These are phyloP conservation scores for Eimeria brunetti DNA, from an alignment of 169 alveolate species.

Conservation along the genomic window DNA sequence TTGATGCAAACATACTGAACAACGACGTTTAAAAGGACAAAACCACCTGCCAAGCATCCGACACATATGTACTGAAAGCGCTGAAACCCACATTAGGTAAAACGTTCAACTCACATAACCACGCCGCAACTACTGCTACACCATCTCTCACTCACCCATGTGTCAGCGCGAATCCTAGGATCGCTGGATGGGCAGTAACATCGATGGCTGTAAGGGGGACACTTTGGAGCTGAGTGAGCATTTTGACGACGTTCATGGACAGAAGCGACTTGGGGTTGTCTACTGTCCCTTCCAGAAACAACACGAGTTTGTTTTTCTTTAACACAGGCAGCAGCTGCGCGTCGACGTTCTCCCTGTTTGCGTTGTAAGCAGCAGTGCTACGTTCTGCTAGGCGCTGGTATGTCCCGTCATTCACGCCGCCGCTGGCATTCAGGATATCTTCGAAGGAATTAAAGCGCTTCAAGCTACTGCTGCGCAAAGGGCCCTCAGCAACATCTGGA, in stretches of 20 bases:
- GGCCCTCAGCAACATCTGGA: neutral
- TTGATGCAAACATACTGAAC: neutral
- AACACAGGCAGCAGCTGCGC: conserved; percentile 61
- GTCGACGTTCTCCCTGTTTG: conserved; percentile 38
- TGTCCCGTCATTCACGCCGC: conserved; percentile 4
- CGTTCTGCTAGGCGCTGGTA: conserved; percentile 34
- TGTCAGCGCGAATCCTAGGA: conserved; percentile 63
- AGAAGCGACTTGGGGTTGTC: conserved; percentile 55
- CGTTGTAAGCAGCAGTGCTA: conserved; percentile 41
- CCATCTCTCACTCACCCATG: conserved; percentile 1
- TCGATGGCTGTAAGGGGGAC: conserved; percentile 75
- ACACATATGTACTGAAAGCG: neutral
- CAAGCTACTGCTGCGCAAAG: neutral
- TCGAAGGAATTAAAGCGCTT: neutral
- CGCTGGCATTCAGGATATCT: neutral
- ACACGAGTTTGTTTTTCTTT: conserved; percentile 69
- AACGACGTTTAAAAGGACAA: no score
- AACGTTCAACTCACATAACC: neutral
- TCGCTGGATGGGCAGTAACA: conserved; percentile 76
- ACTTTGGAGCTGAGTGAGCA: conserved; percentile 78
- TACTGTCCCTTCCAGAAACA: conserved; percentile 77
- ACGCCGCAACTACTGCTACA: neutral
- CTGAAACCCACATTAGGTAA: neutral
- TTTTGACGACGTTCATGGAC: conserved; percentile 75
- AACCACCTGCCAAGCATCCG: neutral